Evolutionary conservation across 2,329 filamentous ascomycete genomes (phyloP).

Genomic region (Sordariomycetes sp.): DNA sequence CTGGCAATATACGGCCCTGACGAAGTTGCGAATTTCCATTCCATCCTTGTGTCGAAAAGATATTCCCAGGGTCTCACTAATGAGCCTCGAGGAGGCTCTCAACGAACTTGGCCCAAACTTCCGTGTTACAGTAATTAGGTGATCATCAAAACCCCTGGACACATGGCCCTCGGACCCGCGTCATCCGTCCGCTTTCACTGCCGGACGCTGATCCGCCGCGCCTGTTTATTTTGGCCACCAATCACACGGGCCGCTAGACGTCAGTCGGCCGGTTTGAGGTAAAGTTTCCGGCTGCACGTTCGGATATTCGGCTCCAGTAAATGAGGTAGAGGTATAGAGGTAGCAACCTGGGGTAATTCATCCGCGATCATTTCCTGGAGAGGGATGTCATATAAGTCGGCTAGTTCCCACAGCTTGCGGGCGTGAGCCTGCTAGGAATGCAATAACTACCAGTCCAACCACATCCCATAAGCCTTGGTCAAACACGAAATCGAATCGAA

Average conservation of each 20-base stretch:
- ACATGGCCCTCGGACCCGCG: neutral
- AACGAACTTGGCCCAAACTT: too few relatives aligned
- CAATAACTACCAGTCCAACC: neutral
- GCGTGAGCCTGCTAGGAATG: neutral
- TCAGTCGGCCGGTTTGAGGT: neutral
- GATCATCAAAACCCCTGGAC: too few relatives aligned
- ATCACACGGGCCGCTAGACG: neutral
- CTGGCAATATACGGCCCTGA: too few relatives aligned
- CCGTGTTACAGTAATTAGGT: too few relatives aligned
- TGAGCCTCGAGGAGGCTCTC: too few relatives aligned
- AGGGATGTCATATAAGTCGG: neutral
- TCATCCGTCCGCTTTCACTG: neutral
- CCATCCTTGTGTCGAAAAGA: too few relatives aligned
- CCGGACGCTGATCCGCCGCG: neutral
- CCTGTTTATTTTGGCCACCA: slow-evolving; percentile 1
- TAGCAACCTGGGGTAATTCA: neutral
- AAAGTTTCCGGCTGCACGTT: neutral
- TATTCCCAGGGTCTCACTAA: too few relatives aligned
- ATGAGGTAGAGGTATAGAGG: neutral
- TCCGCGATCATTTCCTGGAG: neutral
- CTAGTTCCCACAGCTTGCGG: neutral
- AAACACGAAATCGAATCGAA: neutral
- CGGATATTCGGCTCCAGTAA: slow-evolving; percentile 1
- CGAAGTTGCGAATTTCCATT: too few relatives aligned
- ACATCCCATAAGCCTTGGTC: neutral